Percentiles rank a stretch among this genome's conserved stretches.
Conservation (phyloP, 2,329 filamentous ascomycete genomes). For the Aspergillus arachidicola region DNA sequence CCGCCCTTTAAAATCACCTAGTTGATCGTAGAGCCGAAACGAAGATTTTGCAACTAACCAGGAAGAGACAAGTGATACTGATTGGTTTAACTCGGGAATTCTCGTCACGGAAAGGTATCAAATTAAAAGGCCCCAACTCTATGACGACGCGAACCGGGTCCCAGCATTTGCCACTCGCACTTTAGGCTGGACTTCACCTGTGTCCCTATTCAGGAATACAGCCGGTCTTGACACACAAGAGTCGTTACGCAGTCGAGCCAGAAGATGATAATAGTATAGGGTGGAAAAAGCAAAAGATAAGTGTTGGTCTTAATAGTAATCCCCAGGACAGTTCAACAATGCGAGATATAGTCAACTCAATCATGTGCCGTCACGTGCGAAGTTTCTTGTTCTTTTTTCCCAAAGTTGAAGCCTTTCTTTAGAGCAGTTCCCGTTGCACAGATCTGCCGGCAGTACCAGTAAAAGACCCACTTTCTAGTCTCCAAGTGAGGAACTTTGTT, state of each 20-base stretch:
- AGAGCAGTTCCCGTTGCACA: neutral
- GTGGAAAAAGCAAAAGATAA: neutral
- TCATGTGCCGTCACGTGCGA: neutral
- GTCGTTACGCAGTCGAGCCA: no score
- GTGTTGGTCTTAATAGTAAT: no score
- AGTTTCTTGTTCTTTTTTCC: neutral
- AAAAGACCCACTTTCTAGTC: neutral
- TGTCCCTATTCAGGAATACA: neutral
- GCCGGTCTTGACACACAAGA: neutral
- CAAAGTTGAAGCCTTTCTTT: neutral
- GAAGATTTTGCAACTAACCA: slow-evolving; percentile 5
- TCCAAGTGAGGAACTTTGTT: neutral
- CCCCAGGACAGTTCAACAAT: neutral
- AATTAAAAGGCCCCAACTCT: neutral
- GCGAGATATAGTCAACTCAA: neutral
- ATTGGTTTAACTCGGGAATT: neutral
- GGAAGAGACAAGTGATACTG: neutral
- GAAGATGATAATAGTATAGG: neutral
- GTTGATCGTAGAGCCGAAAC: neutral
- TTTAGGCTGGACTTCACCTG: neutral
- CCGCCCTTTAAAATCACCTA: slow-evolving; percentile 11
- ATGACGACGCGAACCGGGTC: neutral
- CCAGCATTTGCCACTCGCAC: neutral
- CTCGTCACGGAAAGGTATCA: neutral
- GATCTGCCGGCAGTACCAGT: slow-evolving; percentile 1